Conservation (phyloP, 1,139 yeast species). For the Kodamaea suecica region DNA sequence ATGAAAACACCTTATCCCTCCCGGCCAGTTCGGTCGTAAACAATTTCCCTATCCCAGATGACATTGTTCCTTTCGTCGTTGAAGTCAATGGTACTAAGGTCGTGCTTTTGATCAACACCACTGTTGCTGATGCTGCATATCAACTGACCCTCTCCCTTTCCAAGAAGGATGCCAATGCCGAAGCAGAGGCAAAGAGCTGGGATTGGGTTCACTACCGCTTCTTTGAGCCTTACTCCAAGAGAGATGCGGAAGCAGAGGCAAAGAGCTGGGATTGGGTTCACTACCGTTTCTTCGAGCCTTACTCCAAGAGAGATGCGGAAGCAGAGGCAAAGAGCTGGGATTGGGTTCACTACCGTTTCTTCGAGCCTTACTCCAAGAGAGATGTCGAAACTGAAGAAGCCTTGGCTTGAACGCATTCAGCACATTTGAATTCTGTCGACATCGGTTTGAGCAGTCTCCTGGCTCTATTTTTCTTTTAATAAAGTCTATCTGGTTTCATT, state of each 20-base stretch:
- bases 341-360: slow-evolving; percentile 15
- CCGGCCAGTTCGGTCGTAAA: slow-evolving; percentile 19
- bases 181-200: slow-evolving; percentile 12
- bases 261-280: slow-evolving; percentile 15
- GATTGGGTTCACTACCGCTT: slow-evolving; percentile 16
- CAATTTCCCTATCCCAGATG: slow-evolving; percentile 13
- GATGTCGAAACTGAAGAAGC: slow-evolving; percentile 14
- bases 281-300: slow-evolving; percentile 14
- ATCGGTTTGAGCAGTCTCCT: no score
- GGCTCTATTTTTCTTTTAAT: no score
- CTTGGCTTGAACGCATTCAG: slow-evolving; percentile 15
- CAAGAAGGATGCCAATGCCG: slow-evolving; percentile 6
- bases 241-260: slow-evolving; percentile 17
- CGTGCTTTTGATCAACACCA: slow-evolving; percentile 19
- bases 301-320: slow-evolving; percentile 12
- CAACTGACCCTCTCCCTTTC: slow-evolving; percentile 1
- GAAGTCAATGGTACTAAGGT: slow-evolving; percentile 17
- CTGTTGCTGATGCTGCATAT: slow-evolving; percentile 10
- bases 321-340: slow-evolving; percentile 8
- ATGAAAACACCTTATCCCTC: slow-evolving; percentile 7
- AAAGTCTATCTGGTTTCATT: no score
- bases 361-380: slow-evolving; percentile 17
- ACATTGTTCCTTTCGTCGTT: slow-evolving; percentile 17
- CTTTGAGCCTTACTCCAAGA: slow-evolving; percentile 17
- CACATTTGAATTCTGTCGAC: slow-evolving; percentile 14